Conservation (phyloP, 441 rosid genomes). For the Gossypium laxum region DNA sequence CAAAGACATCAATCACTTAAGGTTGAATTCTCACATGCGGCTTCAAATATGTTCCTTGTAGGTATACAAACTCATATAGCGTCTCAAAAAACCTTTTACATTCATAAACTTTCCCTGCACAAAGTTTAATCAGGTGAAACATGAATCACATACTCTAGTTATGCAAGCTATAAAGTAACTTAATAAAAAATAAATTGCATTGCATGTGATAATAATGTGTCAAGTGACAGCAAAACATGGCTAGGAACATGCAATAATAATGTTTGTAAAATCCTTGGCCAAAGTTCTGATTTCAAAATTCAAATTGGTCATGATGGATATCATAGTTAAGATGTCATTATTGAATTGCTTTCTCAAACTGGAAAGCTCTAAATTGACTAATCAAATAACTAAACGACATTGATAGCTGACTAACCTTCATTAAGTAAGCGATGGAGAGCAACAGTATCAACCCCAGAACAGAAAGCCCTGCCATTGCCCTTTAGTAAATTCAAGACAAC, state of each 20-base stretch:
- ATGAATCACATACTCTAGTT: conserved; percentile 15
- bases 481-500: conserved; percentile 33
- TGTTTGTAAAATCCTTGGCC: neutral
- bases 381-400: neutral
- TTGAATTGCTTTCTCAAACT: neutral
- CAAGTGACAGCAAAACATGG: neutral
- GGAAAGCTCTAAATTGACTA: neutral
- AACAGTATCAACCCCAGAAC: conserved; percentile 72
- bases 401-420: conserved; percentile 37
- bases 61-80: conserved; percentile 64
- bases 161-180: neutral
- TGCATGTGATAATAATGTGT: neutral
- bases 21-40: conserved; percentile 63
- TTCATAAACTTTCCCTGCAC: conserved; percentile 63
- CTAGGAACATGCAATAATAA: neutral
- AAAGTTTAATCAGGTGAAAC: conserved; percentile 10
- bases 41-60: conserved; percentile 83
- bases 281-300: neutral
- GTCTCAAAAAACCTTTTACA: conserved; percentile 52
- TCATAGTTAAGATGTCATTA: neutral
- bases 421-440: conserved; percentile 42
- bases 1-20: neutral
- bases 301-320: neutral
- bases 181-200: conserved; percentile 7
- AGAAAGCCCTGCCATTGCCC: conserved; percentile 80